A percentile compares a stretch with the other conserved stretches of the same genome.
Conservation (phyloP, 306 rosid species). For the Vicia faba region DNA sequence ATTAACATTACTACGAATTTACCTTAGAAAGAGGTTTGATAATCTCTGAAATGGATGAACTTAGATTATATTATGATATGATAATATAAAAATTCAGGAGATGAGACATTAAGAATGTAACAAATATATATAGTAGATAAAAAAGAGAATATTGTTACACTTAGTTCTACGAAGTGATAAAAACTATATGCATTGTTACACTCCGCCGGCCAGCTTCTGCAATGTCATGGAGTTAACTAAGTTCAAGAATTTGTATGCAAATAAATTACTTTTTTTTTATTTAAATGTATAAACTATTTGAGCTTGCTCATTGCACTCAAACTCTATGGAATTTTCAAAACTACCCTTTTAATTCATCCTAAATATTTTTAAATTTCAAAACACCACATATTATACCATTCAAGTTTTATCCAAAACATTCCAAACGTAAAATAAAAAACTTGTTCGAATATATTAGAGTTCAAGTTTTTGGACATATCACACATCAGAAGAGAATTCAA, state of each 20-base stretch:
- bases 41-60: slow-evolving; percentile 10
- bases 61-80: slow-evolving; percentile 2
- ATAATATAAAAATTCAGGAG: slow-evolving; percentile 8
- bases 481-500: no score
- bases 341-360: no score
- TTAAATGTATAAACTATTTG: no score
- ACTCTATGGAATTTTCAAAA: no score
- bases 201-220: slow-evolving; percentile 48
- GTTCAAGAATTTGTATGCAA: slow-evolving; percentile 3
- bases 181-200: slow-evolving; percentile 30
- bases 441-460: no score
- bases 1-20: background rate
- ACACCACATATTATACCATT: no score
- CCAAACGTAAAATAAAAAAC: no score
- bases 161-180: slow-evolving; percentile 31
- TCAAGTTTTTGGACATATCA: no score
- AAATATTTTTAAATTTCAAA: no score
- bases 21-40: slow-evolving; percentile 15
- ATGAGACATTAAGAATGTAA: slow-evolving; percentile 21
- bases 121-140: background rate
- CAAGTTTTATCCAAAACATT: no score
- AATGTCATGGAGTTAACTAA: slow-evolving; percentile 23
- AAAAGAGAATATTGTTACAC: slow-evolving; percentile 2
- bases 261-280: background rate
- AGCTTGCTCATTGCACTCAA: no score